A percentile compares a stretch with the other conserved stretches of the same genome.
These are phyloP conservation scores for Blastobotrys indianensis DNA, from an alignment of 1,139 yeast genomes.

Conservation along the genomic window DNA sequence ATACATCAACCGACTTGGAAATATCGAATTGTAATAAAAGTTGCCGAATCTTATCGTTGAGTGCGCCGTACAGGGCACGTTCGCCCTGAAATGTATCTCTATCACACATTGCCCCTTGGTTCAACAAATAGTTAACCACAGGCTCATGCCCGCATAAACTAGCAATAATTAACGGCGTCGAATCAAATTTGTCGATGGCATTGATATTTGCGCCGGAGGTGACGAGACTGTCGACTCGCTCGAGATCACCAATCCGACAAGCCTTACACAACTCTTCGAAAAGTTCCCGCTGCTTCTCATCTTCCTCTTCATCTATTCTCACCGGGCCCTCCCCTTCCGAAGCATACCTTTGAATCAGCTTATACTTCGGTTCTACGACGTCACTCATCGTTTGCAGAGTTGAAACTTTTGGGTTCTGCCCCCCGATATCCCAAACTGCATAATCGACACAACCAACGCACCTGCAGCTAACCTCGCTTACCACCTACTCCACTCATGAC, in stretches of 20 bases:
- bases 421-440: too few relatives aligned
- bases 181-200: conserved; percentile 65
- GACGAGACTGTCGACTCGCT: conserved; percentile 53
- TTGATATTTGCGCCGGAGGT: conserved; percentile 41
- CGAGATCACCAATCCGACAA: conserved; percentile 64
- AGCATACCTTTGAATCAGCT: conserved; percentile 10
- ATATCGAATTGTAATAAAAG: conserved; percentile 57
- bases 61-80: conserved; percentile 71
- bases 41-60: conserved; percentile 58
- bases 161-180: conserved; percentile 67
- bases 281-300: conserved; percentile 12
- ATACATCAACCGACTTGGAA: conserved; percentile 58
- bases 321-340: conserved; percentile 5
- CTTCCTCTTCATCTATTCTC: conserved; percentile 1
- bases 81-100: conserved; percentile 78
- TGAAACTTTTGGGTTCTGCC: too few relatives aligned
- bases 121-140: conserved; percentile 53
- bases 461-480: too few relatives aligned
- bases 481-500: neutral
- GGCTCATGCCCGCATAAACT: conserved; percentile 68
- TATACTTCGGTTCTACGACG: conserved; percentile 10
- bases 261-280: conserved; percentile 53
- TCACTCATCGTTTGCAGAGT: neutral
- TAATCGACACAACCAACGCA: too few relatives aligned
- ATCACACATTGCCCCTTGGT: conserved; percentile 70